Evolutionary conservation across 2,329 filamentous ascomycete species (phyloP).

Genomic region (Periglandula ipomoeae): DNA sequence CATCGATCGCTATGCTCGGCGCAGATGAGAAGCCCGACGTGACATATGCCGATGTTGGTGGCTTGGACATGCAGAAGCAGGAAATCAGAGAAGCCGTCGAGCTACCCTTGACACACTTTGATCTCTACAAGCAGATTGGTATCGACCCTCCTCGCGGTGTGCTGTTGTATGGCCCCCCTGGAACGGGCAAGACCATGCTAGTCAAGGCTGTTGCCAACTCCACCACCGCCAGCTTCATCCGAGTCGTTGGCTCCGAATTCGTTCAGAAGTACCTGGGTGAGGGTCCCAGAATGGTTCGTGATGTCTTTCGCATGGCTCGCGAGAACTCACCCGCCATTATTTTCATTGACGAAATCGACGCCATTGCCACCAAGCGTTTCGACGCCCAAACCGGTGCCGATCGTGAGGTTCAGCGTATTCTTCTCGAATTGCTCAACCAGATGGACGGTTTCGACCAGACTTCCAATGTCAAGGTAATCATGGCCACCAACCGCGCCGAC

Average conservation of each 20-base stretch:
- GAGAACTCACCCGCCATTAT: constrained; percentile 98
- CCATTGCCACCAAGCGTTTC: constrained; percentile 98
- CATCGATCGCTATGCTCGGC: constrained; percentile 96
- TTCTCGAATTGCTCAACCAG: constrained; percentile 95
- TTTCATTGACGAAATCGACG: constrained; percentile 99
- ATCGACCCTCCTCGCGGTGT: constrained; percentile 97
- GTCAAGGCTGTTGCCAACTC: constrained; percentile 98
- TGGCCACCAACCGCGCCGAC: constrained; percentile 98
- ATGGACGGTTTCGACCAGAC: constrained; percentile 99
- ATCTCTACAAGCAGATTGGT: constrained; percentile 98
- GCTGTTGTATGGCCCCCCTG: constrained; percentile 88
- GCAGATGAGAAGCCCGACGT: constrained; percentile 96
- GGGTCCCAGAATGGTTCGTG: constrained; percentile 95
- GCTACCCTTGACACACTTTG: constrained; percentile 92
- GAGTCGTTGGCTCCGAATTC: constrained; percentile 95
- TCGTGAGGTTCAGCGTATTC: constrained; percentile 95
- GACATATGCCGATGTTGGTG: constrained; percentile 95
- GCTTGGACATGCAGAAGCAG: constrained; percentile 99
- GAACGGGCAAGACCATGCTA: constrained; percentile 93
- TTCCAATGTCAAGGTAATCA: constrained; percentile 99
- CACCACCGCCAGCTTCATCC: constrained; percentile 96
- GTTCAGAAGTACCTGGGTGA: constrained; percentile 98
- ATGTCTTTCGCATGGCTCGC: constrained; percentile 97
- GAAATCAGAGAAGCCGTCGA: constrained; percentile 98
- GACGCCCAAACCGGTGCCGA: constrained; percentile 97